Conservation (phyloP, 192 early-diverging fungal species). For the Anaeromyces robustus region DNA sequence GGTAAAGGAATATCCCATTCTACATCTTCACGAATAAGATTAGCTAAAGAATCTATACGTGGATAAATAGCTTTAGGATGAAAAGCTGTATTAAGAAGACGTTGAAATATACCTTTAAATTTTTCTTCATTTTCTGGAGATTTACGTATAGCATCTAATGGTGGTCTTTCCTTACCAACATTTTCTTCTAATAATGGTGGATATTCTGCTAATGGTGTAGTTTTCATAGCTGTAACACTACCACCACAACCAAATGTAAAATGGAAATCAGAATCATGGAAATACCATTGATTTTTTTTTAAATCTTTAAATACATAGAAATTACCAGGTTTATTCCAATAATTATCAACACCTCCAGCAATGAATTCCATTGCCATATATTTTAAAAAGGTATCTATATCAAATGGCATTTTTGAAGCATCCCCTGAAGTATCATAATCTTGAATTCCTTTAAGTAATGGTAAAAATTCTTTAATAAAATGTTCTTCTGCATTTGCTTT, state of each 20-base stretch:
- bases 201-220: background rate
- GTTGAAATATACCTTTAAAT: background rate
- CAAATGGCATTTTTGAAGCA: background rate
- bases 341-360: background rate
- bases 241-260: background rate
- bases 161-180: background rate
- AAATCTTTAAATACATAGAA: background rate
- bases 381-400: background rate
- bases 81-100: background rate
- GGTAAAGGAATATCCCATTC: background rate
- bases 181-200: background rate
- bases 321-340: background rate
- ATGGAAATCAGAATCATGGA: background rate
- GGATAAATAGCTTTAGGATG: background rate
- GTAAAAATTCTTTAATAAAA: background rate
- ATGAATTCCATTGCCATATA: background rate
- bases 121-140: background rate
- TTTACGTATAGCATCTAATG: background rate
- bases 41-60: background rate
- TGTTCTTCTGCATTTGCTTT: background rate
- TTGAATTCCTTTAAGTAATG: background rate
- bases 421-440: background rate
- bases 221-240: background rate
- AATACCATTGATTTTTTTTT: background rate
- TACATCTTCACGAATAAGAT: background rate